A percentile compares a stretch with the other conserved stretches of the same genome.
phyloP scores from a whole-genome alignment of 306 rosid species.

The Macrotyloma uniflorum region DNA sequence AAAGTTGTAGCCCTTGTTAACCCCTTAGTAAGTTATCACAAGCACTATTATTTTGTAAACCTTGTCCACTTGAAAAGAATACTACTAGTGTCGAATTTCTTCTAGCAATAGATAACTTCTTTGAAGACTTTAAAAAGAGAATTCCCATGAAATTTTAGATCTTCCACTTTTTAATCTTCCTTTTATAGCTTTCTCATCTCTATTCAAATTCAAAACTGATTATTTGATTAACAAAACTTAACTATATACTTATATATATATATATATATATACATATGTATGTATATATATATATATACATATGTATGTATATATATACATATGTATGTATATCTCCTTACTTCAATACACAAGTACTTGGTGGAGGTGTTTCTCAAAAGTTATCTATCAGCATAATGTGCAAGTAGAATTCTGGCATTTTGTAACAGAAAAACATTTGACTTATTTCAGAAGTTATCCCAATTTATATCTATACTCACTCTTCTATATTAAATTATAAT shows the following conservation, averaged over 20 bases:
- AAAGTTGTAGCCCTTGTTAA: constrained; percentile 57
- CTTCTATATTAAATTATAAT: neutral
- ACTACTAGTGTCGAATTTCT: neutral
- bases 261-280: neutral
- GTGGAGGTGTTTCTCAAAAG: neutral
- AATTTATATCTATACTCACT: neutral
- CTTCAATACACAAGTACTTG: neutral
- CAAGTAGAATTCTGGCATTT: neutral
- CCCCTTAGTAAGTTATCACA: constrained; percentile 43
- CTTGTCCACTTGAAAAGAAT: neutral
- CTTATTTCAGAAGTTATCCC: neutral
- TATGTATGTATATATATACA: neutral
- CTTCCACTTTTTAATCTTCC: neutral
- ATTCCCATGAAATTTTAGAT: neutral
- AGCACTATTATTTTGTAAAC: neutral
- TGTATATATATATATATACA: neutral
- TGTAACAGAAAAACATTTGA: neutral
- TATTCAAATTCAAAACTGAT: neutral
- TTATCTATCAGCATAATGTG: neutral
- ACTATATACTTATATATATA: neutral
- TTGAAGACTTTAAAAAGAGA: neutral
- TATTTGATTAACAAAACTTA: neutral
- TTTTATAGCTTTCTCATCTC: neutral
- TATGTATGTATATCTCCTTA: too few species aligned
- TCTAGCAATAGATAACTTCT: neutral